Conservation (phyloP, 257 asterid species). For the Jasminum sambac region DNA sequence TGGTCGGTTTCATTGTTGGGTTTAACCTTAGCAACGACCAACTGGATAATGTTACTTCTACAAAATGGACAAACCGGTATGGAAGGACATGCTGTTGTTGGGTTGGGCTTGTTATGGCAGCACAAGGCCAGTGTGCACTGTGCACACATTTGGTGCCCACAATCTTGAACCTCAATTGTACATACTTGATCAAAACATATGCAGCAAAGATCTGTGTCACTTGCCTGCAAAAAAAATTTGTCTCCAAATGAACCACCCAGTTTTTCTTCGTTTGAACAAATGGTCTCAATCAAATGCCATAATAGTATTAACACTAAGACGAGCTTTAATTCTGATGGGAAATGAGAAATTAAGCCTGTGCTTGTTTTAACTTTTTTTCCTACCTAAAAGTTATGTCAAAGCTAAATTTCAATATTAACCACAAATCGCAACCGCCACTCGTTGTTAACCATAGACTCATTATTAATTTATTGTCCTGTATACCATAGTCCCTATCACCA, state of each 20-base stretch:
- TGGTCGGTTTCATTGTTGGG: slow-evolving; percentile 40
- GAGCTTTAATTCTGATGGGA: not conserved
- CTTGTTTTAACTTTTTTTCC: no score
- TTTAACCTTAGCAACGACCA: slow-evolving; percentile 60
- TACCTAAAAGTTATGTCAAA: no score
- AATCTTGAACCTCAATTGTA: slow-evolving; percentile 83
- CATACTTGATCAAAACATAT: slow-evolving; percentile 93
- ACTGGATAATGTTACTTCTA: slow-evolving; percentile 71
- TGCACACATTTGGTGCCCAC: slow-evolving; percentile 96
- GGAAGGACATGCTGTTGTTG: slow-evolving; percentile 44
- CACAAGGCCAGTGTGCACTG: slow-evolving; percentile 88
- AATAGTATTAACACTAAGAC: not conserved
- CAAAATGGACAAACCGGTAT: slow-evolving; percentile 91
- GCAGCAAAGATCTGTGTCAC: slow-evolving; percentile 81
- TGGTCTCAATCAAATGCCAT: not conserved
- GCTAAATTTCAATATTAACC: no score
- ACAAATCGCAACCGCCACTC: no score
- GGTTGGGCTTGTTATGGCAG: slow-evolving; percentile 90
- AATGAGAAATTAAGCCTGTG: not conserved
- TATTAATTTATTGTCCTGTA: no score
- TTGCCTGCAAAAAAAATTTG: slow-evolving; percentile 46
- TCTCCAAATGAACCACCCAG: not conserved
- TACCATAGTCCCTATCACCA: no score
- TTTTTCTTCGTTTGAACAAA: not conserved
- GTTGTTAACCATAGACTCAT: no score